Conservation (phyloP, 1,139 yeast genomes). For the Entelexis sorbosivorans region DNA sequence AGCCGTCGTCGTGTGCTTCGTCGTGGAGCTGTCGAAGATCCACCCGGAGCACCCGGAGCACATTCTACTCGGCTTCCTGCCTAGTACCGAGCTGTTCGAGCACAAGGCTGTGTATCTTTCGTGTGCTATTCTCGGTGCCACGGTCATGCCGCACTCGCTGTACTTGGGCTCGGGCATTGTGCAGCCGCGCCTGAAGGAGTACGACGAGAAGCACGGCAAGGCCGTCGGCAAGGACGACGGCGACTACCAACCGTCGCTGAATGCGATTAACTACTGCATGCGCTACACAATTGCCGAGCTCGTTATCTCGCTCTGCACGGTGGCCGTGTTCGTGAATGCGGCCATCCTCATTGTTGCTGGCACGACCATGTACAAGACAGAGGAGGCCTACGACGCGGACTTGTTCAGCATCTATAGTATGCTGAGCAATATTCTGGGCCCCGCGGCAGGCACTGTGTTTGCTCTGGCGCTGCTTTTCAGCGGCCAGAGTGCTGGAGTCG, state of each 20-base stretch:
- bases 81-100: slow-evolving; percentile 60
- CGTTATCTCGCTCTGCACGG: slow-evolving; percentile 60
- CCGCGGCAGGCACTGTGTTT: slow-evolving; percentile 87
- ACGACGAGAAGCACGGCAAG: slow-evolving; percentile 53
- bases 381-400: slow-evolving; percentile 76
- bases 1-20: slow-evolving; percentile 77
- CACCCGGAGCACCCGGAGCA: slow-evolving; percentile 44
- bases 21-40: slow-evolving; percentile 55
- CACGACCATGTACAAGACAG: slow-evolving; percentile 57
- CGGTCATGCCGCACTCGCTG: slow-evolving; percentile 94
- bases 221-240: slow-evolving; percentile 19
- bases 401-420: slow-evolving; percentile 72
- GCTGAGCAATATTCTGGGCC: slow-evolving; percentile 60
- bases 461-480: slow-evolving; percentile 85
- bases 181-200: slow-evolving; percentile 77
- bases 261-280: slow-evolving; percentile 61
- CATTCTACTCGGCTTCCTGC: slow-evolving; percentile 64
- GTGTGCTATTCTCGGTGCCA: slow-evolving; percentile 89
- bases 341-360: slow-evolving; percentile 81
- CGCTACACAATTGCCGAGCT: slow-evolving; percentile 65
- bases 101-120: slow-evolving; percentile 75
- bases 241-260: slow-evolving; percentile 53
- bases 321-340: slow-evolving; percentile 76
- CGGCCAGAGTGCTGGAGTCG: slow-evolving; percentile 97
- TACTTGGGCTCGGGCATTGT: slow-evolving; percentile 89